These are phyloP conservation scores for Cryptococcus sp. DNA, from an alignment of 1,284 basidiomycete genomes.

Conservation along the genomic window DNA sequence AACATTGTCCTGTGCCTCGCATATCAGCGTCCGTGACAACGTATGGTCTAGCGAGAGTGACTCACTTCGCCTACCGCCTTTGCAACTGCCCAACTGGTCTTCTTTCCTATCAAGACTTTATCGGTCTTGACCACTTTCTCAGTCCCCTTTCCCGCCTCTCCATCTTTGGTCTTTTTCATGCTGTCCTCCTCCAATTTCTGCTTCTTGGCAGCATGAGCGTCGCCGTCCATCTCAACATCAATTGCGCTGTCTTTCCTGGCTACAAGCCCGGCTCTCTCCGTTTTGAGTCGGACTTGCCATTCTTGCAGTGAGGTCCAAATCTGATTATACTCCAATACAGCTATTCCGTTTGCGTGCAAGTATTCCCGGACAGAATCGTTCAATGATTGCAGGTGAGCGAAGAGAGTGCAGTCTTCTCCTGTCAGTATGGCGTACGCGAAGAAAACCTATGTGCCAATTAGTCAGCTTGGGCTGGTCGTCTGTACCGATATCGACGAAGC, in stretches of 20 bases:
- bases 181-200: not conserved
- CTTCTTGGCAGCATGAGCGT: not conserved
- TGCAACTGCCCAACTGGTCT: constrained; percentile 74
- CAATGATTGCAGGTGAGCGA: constrained; percentile 70
- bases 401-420: constrained; percentile 67
- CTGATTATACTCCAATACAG: constrained; percentile 69
- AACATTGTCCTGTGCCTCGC: constrained; percentile 58
- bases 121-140: constrained; percentile 46
- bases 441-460: no score
- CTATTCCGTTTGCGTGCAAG: constrained; percentile 63
- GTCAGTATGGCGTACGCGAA: constrained; percentile 88
- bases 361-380: constrained; percentile 62
- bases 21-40: constrained; percentile 10
- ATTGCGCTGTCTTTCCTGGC: constrained; percentile 5
- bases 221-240: not conserved
- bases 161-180: not conserved
- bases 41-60: constrained; percentile 16
- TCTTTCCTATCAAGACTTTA: constrained; percentile 63
- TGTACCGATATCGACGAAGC: constrained; percentile 18
- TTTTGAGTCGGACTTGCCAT: constrained; percentile 25
- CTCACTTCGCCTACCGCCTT: constrained; percentile 69
- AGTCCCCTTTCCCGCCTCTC: constrained; percentile 3
- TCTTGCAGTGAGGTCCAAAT: constrained; percentile 58
- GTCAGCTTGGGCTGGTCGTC: not conserved
- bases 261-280: constrained; percentile 8